Conservation (phyloP, 78 protist species). For the Guillardia theta region DNA sequence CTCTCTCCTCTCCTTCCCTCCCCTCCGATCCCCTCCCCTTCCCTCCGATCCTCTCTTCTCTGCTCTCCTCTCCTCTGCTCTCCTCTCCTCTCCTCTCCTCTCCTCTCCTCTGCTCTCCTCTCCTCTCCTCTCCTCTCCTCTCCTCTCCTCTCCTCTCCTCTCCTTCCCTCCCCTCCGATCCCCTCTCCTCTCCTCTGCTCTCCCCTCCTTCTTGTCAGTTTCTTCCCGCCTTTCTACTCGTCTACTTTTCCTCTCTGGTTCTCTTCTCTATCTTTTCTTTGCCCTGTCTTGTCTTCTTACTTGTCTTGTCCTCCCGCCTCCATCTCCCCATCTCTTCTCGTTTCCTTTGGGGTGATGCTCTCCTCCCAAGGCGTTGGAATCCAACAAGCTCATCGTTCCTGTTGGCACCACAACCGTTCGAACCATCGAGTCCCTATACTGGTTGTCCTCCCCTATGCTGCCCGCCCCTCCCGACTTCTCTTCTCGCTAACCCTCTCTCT, state of each 20-base stretch:
- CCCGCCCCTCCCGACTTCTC: background rate
- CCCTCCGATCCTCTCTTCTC: background rate
- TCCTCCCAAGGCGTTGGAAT: background rate
- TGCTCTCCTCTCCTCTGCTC: background rate
- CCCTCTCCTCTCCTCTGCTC: background rate
- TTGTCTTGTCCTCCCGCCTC: background rate
- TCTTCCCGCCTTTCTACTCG: background rate
- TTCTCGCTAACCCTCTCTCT: background rate
- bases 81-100: background rate
- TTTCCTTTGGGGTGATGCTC: background rate
- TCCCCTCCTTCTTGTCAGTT: background rate
- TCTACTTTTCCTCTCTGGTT: background rate
- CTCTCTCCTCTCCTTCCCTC: background rate
- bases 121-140: slow-evolving; percentile 4
- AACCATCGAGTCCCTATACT: slow-evolving; percentile 26
- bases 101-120: background rate
- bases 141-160: background rate
- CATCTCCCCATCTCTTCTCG: background rate
- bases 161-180: background rate
- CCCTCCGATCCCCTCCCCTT: background rate
- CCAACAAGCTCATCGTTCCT: background rate
- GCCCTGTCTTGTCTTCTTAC: background rate
- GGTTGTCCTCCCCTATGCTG: too few relatives aligned
- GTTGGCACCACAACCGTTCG: slow-evolving; percentile 53
- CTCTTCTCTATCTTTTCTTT: background rate